Evolutionary conservation across 1,284 basidiomycete species (phyloP), one percentile per base, ranked within the genome.

Genomic region (Rugosomyces carneus): DNA sequence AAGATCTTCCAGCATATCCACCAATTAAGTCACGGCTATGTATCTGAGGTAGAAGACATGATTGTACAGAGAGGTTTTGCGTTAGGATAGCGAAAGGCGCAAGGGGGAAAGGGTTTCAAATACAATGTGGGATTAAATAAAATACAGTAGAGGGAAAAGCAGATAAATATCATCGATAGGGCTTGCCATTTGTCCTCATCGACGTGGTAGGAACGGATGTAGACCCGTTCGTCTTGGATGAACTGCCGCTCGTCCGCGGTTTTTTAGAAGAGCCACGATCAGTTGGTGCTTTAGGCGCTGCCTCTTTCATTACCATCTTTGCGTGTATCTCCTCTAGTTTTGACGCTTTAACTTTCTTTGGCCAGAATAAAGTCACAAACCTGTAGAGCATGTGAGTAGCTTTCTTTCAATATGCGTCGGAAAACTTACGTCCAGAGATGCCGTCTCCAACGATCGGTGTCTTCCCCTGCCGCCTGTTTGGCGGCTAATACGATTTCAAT

Each of bases 341-440:
- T 15, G 79, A 80, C 10, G 91, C 90, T 63, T 89, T 93, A 53
- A 95, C 92, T 68, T 94, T 91, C 70, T 94, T 91, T 3, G 94
- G 94, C 94, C 94, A 98, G 70, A 98, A 98, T 48, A 93, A 76
- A 1, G 92, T 93, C 27, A 93, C 90, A 55, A 95, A 95, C 36
- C 88, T 92, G 34, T 31, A 44, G 20, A 53, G 23, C 27, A 50
- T 49, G 48, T 45, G 53, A 52, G 51, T 9, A 19, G 42, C 15
- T 11, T 16, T 20, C 15, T 11, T 16, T 20, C 6, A 40, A 31
- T 10, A 23, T 48, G 37, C 19, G 37, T 45, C 18, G 38, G 18
- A 34, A 34, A 6, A 86, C 90, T 68, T 66, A 93, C 82, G 91
- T 88, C 94, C 95, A 99, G 20, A 97, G 77, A 69, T 98, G 94